Conservation (phyloP, 257 asterid species). For the Solanum paucissectum region DNA sequence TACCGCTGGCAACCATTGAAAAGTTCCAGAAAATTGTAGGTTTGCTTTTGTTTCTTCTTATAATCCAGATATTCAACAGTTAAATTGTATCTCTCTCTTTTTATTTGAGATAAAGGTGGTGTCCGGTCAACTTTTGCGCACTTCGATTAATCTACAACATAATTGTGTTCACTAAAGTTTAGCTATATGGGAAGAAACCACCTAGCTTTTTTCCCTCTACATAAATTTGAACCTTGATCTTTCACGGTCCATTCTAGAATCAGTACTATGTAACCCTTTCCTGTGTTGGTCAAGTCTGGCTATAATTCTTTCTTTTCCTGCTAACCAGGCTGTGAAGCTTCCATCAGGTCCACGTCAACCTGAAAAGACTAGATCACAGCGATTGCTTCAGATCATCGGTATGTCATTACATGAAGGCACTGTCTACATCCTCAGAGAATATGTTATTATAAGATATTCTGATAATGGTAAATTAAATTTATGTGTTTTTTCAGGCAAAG, state of each 20-base stretch:
- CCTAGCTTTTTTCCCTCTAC: background rate
- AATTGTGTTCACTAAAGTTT: background rate
- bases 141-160: background rate
- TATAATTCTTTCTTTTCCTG: slow-evolving; percentile 10
- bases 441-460: background rate
- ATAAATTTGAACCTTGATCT: background rate
- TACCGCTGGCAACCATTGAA: slow-evolving; percentile 84
- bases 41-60: slow-evolving; percentile 7
- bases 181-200: background rate
- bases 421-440: background rate
- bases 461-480: background rate
- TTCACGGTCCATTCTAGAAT: background rate
- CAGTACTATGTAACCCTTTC: background rate
- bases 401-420: slow-evolving; percentile 18
- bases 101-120: background rate
- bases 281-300: background rate
- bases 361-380: slow-evolving; percentile 64
- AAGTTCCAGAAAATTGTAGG: slow-evolving; percentile 86
- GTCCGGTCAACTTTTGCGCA: background rate
- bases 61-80: background rate
- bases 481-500: slow-evolving; percentile 58
- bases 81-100: background rate
- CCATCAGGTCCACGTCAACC: slow-evolving; percentile 55
- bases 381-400: slow-evolving; percentile 91
- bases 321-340: slow-evolving; percentile 48